Evolutionary conservation across 257 asterid genomes (phyloP).

Genomic region (Apocynum venetum): DNA sequence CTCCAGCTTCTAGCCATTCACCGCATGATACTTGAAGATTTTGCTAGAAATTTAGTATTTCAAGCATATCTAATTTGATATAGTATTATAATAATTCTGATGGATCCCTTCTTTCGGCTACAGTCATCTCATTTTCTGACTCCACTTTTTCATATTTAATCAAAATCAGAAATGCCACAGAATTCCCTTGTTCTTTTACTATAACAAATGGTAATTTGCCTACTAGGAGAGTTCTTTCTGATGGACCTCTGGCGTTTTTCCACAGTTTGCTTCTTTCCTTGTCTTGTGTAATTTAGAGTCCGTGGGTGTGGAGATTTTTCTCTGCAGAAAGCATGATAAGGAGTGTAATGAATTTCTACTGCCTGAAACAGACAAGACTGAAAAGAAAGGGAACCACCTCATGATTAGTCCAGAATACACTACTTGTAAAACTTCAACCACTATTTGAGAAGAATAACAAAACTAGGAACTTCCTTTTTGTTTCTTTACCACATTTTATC

Average conservation of each 20-base stretch:
- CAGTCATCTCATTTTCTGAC: background rate
- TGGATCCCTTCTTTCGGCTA: background rate
- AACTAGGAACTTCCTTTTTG: background rate
- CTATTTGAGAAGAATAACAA: background rate
- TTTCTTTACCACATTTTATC: background rate
- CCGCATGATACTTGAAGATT: background rate
- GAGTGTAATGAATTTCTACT: background rate
- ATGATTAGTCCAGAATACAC: background rate
- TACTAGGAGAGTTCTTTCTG: background rate
- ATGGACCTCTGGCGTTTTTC: background rate
- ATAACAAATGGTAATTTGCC: background rate
- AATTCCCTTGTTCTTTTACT: background rate
- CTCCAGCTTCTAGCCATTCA: background rate
- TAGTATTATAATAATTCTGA: background rate
- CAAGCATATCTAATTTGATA: background rate
- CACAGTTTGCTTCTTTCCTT: background rate
- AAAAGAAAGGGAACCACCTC: background rate
- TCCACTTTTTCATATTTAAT: background rate
- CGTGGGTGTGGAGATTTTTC: background rate
- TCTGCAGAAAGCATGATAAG: background rate
- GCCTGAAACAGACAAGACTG: background rate
- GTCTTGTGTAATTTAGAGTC: background rate
- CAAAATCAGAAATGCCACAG: background rate
- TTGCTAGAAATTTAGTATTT: background rate
- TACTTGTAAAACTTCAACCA: background rate